Conservation (phyloP, 768 basidiomycete species). For the Agaricus sinodeliciosus region DNA sequence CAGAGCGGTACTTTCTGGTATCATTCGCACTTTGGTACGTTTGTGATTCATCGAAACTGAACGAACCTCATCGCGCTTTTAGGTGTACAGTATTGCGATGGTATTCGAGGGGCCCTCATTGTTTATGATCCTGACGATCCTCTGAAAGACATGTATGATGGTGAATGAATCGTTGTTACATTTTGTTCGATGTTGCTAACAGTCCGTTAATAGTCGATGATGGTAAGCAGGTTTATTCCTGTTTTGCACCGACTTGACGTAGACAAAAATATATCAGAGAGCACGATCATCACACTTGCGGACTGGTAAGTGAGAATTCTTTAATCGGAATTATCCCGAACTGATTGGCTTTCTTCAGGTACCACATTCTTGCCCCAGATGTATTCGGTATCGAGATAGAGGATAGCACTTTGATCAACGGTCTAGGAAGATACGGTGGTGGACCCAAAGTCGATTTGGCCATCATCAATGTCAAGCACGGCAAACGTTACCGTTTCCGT, state of each 20-base stretch:
- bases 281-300: conserved; percentile 32
- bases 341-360: conserved; percentile 12
- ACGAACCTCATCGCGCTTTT: neutral
- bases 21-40: conserved; percentile 15
- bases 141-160: conserved; percentile 14
- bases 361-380: conserved; percentile 16
- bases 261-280: conserved; percentile 20
- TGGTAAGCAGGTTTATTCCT: conserved; percentile 22
- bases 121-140: conserved; percentile 24
- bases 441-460: conserved; percentile 26
- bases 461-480: conserved; percentile 25
- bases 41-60: neutral
- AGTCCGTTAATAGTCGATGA: conserved; percentile 20
- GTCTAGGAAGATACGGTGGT: conserved; percentile 27
- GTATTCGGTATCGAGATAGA: conserved; percentile 18
- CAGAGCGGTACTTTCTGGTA: conserved; percentile 42
- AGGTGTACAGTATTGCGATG: conserved; percentile 40
- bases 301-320: conserved; percentile 25
- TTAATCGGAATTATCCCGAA: neutral
- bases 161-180: neutral
- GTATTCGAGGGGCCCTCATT: conserved; percentile 34
- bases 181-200: neutral
- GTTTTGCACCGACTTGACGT: conserved; percentile 18
- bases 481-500: conserved; percentile 26
- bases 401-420: conserved; percentile 30